Percentiles rank a stretch among this genome's conserved stretches.
Conservation (phyloP, 495 filamentous ascomycete species). For the Xylaria intraflava region DNA sequence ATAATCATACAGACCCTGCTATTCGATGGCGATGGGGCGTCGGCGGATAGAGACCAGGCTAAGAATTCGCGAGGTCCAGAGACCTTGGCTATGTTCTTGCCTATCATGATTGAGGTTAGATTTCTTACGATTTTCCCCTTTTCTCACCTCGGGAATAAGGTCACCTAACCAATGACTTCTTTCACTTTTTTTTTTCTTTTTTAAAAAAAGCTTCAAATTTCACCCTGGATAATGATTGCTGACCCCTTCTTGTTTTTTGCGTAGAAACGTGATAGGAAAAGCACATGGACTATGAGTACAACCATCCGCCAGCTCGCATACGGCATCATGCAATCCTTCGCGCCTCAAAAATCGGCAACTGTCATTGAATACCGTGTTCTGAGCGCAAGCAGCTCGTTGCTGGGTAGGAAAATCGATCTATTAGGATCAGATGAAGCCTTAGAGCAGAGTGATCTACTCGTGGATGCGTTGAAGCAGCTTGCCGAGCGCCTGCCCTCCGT, state of each 20-base stretch:
- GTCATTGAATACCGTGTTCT: constrained; percentile 46
- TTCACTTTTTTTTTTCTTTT: background rate
- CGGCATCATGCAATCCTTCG: constrained; percentile 42
- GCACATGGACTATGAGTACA: constrained; percentile 57
- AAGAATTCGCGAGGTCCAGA: constrained; percentile 20
- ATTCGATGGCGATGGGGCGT: background rate
- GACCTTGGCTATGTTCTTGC: constrained; percentile 22
- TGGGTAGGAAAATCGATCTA: constrained; percentile 25
- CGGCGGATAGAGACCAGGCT: background rate
- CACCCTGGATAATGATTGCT: background rate
- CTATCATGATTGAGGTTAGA: constrained; percentile 17
- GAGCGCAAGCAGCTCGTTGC: constrained; percentile 24
- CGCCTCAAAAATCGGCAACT: constrained; percentile 10
- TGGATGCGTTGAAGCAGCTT: constrained; percentile 11
- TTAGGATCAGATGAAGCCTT: constrained; percentile 12
- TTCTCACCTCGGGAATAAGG: background rate
- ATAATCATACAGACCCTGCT: constrained; percentile 22
- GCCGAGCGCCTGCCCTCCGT: background rate
- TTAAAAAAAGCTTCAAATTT: background rate
- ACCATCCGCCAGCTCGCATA: constrained; percentile 52
- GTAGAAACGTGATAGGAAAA: constrained; percentile 29
- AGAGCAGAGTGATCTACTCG: constrained; percentile 16
- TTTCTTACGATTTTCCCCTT: background rate
- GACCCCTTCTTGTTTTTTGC: background rate
- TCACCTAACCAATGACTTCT: background rate